These are phyloP conservation scores for Zygoascus sp. DNA, from an alignment of 1,139 yeast genomes.

Conservation along the genomic window DNA sequence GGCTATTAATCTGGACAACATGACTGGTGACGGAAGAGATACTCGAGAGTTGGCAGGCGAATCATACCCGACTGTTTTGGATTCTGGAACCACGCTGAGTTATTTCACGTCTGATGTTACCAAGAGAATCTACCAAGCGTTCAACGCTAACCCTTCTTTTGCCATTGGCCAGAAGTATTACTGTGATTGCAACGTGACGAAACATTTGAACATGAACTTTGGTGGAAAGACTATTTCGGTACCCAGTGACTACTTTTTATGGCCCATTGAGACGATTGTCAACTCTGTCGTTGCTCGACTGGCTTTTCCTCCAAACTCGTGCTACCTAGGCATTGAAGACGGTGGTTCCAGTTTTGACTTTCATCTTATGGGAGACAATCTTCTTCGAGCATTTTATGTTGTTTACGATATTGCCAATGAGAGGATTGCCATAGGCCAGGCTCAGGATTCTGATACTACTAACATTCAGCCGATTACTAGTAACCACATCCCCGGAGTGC, in stretches of 20 bases:
- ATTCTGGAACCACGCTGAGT: constrained; percentile 65
- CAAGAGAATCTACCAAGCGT: constrained; percentile 27
- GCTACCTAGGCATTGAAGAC: constrained; percentile 36
- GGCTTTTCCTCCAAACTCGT: constrained; percentile 37
- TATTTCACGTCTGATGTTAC: constrained; percentile 47
- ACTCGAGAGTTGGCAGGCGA: constrained; percentile 31
- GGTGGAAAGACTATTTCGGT: constrained; percentile 48
- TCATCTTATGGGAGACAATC: constrained; percentile 45
- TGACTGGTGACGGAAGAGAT: constrained; percentile 38
- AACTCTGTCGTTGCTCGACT: constrained; percentile 30
- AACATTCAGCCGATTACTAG: constrained; percentile 31
- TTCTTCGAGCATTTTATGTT: constrained; percentile 49
- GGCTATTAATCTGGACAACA: constrained; percentile 44
- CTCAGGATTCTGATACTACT: too few relatives aligned
- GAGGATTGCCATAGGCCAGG: constrained; percentile 51
- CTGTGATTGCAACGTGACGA: constrained; percentile 38
- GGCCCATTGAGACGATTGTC: constrained; percentile 36
- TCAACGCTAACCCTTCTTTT: constrained; percentile 38
- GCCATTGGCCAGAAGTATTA: constrained; percentile 36
- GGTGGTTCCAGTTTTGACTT: constrained; percentile 26
- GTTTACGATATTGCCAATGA: constrained; percentile 52
- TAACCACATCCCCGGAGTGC: constrained; percentile 26
- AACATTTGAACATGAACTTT: constrained; percentile 43
- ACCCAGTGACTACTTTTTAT: constrained; percentile 43
- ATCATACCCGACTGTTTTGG: constrained; percentile 48